Base-by-base conservation (phyloP, 805 yeast species). In the Candida anglica region DNA sequence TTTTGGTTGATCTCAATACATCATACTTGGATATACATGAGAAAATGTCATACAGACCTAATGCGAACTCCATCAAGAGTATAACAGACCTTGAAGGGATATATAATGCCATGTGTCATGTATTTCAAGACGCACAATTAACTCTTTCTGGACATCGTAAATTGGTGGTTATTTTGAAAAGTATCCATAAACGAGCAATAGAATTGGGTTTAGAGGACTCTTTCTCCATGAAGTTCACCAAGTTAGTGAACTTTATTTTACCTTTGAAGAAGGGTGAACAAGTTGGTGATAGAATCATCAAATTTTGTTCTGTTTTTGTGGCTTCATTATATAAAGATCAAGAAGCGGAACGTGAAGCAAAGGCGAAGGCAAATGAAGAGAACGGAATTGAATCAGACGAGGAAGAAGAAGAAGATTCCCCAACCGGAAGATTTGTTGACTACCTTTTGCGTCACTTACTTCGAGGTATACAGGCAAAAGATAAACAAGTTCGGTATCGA, bases 41-140 rank as follows among this genome's bases (percentile, higher is more conserved):
- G 5, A 15, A 6, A 6, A 32, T 32, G 34, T 32, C 34, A 6
- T 22, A 32, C n/a, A 16, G 34, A n/a, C 34, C 34, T 3, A 32
- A 32, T 14, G 29, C 22, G 7, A 34, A 30, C 18, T 45, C 53
- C 7, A 49, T 53, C 20, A 41, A 39, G 40, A 27, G 39, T 29
- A 47, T 54, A n/a, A 35, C 32, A 2, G 38, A 43, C 8, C 38
- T 50, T 2, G 57, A 50, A 11, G 59, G 53, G 22, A 42, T 62
- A 15, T 35, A 46, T 23, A 33, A 28, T 18, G 76, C 83, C 3
- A 62, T 81, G 46, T 78, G 84, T 1, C 78, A 73, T 37, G 77
- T 80, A 3, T 88, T 88, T 50, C 91, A 84, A 49, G 91, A 81
- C 37, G 85, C 93, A 0, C 97, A 88, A 50, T 42, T 60, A 15